Base-by-base conservation (phyloP, 352 stramenopile genomes). In the Phytophthora uliginosa region DNA sequence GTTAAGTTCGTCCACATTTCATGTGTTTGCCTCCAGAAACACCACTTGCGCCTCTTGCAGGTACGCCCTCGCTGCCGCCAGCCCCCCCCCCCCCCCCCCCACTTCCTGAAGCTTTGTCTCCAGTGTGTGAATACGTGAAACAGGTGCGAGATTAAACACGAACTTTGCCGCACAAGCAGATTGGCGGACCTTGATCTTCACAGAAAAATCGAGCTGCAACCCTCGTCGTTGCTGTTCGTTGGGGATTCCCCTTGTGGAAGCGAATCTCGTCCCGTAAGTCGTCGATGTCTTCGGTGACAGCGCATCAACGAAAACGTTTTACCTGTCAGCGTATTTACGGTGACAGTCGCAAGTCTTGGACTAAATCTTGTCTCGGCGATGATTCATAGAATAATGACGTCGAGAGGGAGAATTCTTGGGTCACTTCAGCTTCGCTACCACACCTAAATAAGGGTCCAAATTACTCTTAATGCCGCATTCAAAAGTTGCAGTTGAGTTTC, bases 231-330 rank as follows among this genome's bases (percentile, higher is more conserved):
- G 53, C 18, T 59, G 33, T 13, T 59, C 13, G 4, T 12, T 13
- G n/a, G 33, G 53, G 12, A 48, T 59, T 22, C 53, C 53, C n/a
- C n/a, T 50, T 33, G 61, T 48, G 34, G 40, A 56, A 17, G 75
- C 67, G 26, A 59, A 73, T 52, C 71, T 75, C 36, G 36, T 42
- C 36, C 12, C 36, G 36, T 3, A 42, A 3, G 36, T 42, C 36
- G 36, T 7, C 36, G 36, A 42, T 15, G 12, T 42, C 36, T 42
- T 42, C 36, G 36, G 7, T 47, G 38, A 15, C 38, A 47, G 38
- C 9, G 9, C 36, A 10, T 3, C 36, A 42, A 2, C 13, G 38
- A 47, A 17, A 47, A 47, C 38, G 2, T 47, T 12, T 15, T 47
- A 38, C 33, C 33, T 10, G 33, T 38, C 33, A 38, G 33, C 33